A percentile compares a stretch with the other conserved stretches of the same genome.
Conservation (phyloP, 2,329 filamentous ascomycete species). For the Monilinia fructicola region DNA sequence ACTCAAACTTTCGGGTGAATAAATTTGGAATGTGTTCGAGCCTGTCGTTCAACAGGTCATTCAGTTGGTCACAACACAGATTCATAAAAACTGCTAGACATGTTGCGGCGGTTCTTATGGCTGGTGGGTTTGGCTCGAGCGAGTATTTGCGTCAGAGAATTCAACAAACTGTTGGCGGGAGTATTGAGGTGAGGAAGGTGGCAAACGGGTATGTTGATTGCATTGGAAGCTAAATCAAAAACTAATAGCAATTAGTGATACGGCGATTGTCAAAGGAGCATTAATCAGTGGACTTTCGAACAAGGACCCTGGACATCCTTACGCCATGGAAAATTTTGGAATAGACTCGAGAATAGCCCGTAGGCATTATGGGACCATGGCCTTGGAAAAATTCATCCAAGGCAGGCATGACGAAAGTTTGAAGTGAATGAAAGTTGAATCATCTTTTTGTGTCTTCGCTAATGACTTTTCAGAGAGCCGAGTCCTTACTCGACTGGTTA, state of each 20-base stretch:
- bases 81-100: conserved; percentile 3
- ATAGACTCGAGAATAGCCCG: conserved; percentile 8
- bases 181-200: conserved; percentile 3
- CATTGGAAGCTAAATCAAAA: background rate
- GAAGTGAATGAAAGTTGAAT: no score
- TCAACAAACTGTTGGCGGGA: background rate
- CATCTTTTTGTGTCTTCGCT: no score
- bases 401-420: no score
- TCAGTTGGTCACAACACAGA: background rate
- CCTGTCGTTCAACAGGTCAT: background rate
- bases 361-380: conserved; percentile 1
- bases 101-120: conserved; percentile 10
- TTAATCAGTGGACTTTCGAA: conserved; percentile 10
- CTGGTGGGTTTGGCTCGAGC: conserved; percentile 14
- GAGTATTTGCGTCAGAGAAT: conserved; percentile 11
- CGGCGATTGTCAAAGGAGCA: conserved; percentile 1
- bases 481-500: background rate
- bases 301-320: conserved; percentile 3
- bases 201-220: conserved; percentile 11
- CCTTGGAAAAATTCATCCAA: background rate
- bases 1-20: background rate
- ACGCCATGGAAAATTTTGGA: background rate
- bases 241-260: background rate
- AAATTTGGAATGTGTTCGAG: conserved; percentile 13
- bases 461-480: background rate